Base-by-base conservation (phyloP, 116 monocot species). In the Phalaenopsis hybrid region DNA sequence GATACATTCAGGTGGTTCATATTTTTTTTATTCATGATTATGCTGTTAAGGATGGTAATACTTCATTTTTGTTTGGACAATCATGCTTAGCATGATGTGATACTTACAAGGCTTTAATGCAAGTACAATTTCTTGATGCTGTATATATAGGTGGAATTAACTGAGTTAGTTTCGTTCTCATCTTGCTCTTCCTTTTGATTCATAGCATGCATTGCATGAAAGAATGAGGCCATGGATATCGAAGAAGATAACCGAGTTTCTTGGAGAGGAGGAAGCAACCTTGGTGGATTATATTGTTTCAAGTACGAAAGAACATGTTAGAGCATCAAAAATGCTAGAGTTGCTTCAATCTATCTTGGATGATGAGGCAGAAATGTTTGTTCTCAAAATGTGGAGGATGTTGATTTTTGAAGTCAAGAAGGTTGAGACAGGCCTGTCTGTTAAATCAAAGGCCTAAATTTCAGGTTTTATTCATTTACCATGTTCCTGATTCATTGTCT, bases 381-480 rank as follows among this genome's bases (percentile, higher is more conserved):
- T 98, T 75, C 93, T 98, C 33, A 98, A 98, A 80, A 98, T 98
- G 93, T 98, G 98, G 98, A 92, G 98, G 81, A 98, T 98, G 98
- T 88, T 98, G 41, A 98, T 98, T 76, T 98, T 93, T 85, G 98
- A 98, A 83, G 93, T 98, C 72, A 96, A 94, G 90, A 94, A 92
- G 84, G 94, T 95, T 5, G 98, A 98, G 83, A 89, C 95, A 25
- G 95, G 98, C 52, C 85, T 98, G n/a, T 78, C 90, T 37, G 63
- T 76, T 44, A 94, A 92, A 88, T 51, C 89, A 16, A 96, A 77
- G 85, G 28, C 81, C 44, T 91, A 76, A 90, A 3, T 81, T 12
- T 28, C 45, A 80, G 83, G 82, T 87, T 87, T 8, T 31, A 20
- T 76, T 79, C 80, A 43, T 25, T 74, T 45, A 76, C 49, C 21